phyloP scores from a whole-genome alignment of 768 basidiomycete species.

The Suillus subluteus region DNA sequence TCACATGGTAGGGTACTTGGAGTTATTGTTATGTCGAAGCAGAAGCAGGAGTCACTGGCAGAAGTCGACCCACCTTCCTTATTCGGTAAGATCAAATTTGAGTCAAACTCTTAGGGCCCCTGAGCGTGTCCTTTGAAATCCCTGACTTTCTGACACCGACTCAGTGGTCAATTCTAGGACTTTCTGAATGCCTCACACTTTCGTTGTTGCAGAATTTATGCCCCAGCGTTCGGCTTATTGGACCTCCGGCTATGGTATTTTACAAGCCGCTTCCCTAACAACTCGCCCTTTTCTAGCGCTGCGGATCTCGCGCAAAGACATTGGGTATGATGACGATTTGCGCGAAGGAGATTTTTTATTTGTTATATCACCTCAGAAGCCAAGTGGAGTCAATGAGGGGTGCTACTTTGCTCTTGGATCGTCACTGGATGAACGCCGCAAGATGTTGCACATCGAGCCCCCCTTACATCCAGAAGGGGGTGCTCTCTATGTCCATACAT shows the following conservation, averaged over 20 bases:
- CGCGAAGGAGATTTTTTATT: neutral
- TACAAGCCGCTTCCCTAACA: neutral
- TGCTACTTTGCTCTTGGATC: slow-evolving; percentile 7
- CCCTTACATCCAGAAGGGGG: neutral
- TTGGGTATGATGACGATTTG: neutral
- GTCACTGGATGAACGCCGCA: neutral
- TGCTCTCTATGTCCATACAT: slow-evolving; percentile 8
- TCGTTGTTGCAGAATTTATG: slow-evolving; percentile 5
- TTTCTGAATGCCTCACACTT: slow-evolving; percentile 1
- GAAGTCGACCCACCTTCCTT: no score
- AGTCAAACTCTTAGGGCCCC: no score
- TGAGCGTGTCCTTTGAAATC: no score
- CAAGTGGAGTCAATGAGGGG: neutral
- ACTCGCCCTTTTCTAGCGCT: slow-evolving; percentile 8
- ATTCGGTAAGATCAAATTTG: no score
- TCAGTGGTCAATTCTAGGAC: no score
- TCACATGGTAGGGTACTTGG: no score
- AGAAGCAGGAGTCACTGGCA: no score
- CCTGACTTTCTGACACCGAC: no score
- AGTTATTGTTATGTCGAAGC: no score
- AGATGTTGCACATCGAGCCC: neutral
- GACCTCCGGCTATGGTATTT: slow-evolving; percentile 2
- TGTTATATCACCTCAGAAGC: neutral
- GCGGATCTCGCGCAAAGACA: neutral
- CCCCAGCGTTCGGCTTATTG: neutral